Evolutionary conservation across 306 rosid species (phyloP).

Genomic region (Vigna radiata): DNA sequence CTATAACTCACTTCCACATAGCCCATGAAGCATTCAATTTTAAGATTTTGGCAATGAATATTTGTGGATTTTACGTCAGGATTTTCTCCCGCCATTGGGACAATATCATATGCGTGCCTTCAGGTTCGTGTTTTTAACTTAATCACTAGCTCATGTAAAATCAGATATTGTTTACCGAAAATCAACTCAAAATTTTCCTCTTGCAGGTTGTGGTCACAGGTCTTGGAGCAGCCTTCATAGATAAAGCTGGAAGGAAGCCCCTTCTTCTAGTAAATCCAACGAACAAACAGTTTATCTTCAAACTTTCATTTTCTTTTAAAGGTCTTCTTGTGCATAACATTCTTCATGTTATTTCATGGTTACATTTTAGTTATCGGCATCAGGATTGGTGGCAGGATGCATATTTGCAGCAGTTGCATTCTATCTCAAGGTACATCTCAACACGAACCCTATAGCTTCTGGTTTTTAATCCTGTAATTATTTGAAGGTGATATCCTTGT

Average conservation of each 20-base stretch:
- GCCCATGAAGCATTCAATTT: slow-evolving; percentile 31
- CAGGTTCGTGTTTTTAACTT: slow-evolving; percentile 63
- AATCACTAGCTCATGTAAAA: slow-evolving; percentile 4
- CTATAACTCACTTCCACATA: neutral
- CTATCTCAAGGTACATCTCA: slow-evolving; percentile 69
- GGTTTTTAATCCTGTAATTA: slow-evolving; percentile 15
- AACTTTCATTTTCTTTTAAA: slow-evolving; percentile 6
- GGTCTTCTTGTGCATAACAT: neutral
- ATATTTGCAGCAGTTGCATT: slow-evolving; percentile 70
- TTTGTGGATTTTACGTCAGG: slow-evolving; percentile 51
- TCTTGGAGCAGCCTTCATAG: slow-evolving; percentile 66
- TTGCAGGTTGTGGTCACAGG: slow-evolving; percentile 73
- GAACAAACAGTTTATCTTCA: neutral
- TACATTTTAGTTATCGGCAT: slow-evolving; percentile 67
- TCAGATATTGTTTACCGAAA: neutral
- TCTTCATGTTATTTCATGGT: slow-evolving; percentile 36
- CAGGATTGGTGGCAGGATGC: slow-evolving; percentile 79
- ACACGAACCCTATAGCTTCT: slow-evolving; percentile 18
- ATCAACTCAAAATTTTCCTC: slow-evolving; percentile 19
- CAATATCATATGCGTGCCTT: slow-evolving; percentile 65
- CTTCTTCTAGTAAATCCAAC: slow-evolving; percentile 65
- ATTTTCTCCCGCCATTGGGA: slow-evolving; percentile 66
- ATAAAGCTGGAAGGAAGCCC: slow-evolving; percentile 86
- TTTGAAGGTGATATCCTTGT: slow-evolving; percentile 35
- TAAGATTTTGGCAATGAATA: slow-evolving; percentile 23